Evolutionary conservation across 371 early-diverging fungal species (phyloP).

Genomic region (Saksenaea vasiformis): DNA sequence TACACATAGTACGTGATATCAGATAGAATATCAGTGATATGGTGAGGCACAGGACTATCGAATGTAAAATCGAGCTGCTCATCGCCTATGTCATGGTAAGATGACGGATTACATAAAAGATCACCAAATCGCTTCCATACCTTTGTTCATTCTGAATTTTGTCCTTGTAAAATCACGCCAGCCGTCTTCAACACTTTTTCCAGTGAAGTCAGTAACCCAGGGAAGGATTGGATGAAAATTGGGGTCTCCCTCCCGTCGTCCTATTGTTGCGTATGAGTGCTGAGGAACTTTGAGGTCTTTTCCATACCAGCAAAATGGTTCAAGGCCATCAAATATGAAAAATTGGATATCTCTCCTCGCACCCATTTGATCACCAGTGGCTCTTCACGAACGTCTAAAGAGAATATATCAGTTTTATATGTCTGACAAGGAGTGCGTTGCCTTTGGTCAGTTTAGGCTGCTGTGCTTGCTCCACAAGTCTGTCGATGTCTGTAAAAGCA

Average conservation of each 20-base stretch:
- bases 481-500: slow-evolving; percentile 22
- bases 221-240: slow-evolving; percentile 76
- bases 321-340: slow-evolving; percentile 80
- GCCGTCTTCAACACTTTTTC: slow-evolving; percentile 49
- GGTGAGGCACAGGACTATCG: slow-evolving; percentile 71
- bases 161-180: slow-evolving; percentile 71
- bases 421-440: neutral
- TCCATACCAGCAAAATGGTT: slow-evolving; percentile 73
- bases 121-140: slow-evolving; percentile 9
- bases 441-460: slow-evolving; percentile 26
- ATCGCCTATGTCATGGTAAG: slow-evolving; percentile 43
- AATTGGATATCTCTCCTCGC: slow-evolving; percentile 77
- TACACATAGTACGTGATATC: slow-evolving; percentile 76
- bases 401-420: neutral
- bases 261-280: slow-evolving; percentile 21
- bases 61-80: slow-evolving; percentile 73
- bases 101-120: neutral
- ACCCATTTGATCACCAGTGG: slow-evolving; percentile 71
- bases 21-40: slow-evolving; percentile 70
- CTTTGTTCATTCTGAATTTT: slow-evolving; percentile 72
- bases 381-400: slow-evolving; percentile 53
- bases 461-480: slow-evolving; percentile 21
- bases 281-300: neutral
- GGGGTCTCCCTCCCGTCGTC: slow-evolving; percentile 67
- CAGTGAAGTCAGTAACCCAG: slow-evolving; percentile 73